phyloP scores from a whole-genome alignment of 1,284 basidiomycete genomes.

The Moniliella sp. region DNA sequence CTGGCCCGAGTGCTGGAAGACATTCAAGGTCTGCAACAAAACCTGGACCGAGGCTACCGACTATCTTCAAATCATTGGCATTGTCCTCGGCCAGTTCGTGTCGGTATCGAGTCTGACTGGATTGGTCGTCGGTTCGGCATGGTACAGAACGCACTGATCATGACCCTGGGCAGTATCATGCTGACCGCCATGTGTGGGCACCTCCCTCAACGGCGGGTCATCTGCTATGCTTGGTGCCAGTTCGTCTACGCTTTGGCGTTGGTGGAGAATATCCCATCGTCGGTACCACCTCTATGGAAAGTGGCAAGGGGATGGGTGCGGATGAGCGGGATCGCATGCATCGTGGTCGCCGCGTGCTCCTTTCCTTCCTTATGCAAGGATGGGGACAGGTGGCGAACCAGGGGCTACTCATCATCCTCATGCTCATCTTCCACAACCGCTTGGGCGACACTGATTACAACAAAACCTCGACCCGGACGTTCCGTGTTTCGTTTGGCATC shows the following conservation, averaged over 20 bases:
- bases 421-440: constrained; percentile 38
- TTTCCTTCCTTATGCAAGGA: constrained; percentile 41
- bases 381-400: constrained; percentile 42
- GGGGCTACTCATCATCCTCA: constrained; percentile 37
- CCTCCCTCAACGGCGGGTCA: constrained; percentile 40
- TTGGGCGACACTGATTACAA: constrained; percentile 35
- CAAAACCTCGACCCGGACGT: constrained; percentile 37
- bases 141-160: no score
- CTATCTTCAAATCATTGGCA: constrained; percentile 39
- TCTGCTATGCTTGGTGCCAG: constrained; percentile 38
- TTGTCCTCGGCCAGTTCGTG: constrained; percentile 41
- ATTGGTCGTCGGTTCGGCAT: constrained; percentile 40
- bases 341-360: constrained; percentile 40
- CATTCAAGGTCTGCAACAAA: constrained; percentile 35
- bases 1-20: constrained; percentile 40
- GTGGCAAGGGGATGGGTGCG: constrained; percentile 30
- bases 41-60: constrained; percentile 38
- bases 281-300: constrained; percentile 40
- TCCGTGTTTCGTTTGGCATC: constrained; percentile 40
- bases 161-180: no score
- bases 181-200: no score
- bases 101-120: constrained; percentile 43
- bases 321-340: constrained; percentile 40
- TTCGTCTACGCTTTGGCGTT: constrained; percentile 39
- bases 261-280: constrained; percentile 43